Evolutionary conservation across 176 grass and related monocot genomes (phyloP).

Genomic region (Zoysia pacifica): DNA sequence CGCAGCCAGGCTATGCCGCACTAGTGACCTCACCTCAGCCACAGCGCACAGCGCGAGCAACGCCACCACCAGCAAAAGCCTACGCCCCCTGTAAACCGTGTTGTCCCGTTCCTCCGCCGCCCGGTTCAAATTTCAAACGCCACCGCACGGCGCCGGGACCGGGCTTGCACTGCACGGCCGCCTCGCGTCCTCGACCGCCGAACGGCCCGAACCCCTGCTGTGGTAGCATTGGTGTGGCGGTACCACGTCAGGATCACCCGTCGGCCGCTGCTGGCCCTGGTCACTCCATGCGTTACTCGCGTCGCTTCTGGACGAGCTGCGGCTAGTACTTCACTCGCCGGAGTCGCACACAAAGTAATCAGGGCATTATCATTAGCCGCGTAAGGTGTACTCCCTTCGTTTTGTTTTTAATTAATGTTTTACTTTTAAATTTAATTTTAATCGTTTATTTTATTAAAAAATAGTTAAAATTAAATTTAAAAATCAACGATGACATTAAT

Average conservation of each 20-base stretch:
- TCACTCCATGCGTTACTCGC: background rate
- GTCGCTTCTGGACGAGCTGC: slow-evolving; percentile 4
- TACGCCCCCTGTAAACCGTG: background rate
- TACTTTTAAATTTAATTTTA: no score
- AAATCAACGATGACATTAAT: no score
- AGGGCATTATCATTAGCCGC: background rate
- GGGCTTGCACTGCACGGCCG: background rate
- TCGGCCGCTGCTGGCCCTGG: no score
- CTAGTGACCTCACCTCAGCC: background rate
- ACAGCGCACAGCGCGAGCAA: background rate
- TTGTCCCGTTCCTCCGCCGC: background rate
- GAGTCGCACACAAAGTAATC: background rate
- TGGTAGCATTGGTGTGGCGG: background rate
- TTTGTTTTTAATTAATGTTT: no score
- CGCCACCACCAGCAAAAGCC: slow-evolving; percentile 23
- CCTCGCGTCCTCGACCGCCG: slow-evolving; percentile 20
- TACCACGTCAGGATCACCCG: no score
- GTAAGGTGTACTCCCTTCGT: background rate
- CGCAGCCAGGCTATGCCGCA: background rate
- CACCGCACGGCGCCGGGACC: background rate
- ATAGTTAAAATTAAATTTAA: no score
- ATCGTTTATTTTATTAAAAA: no score
- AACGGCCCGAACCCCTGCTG: background rate
- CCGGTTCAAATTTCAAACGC: slow-evolving; percentile 51
- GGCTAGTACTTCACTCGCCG: background rate